phyloP scores from a whole-genome alignment of 129 eudicot species.

The Saposhnikovia divaricata region DNA sequence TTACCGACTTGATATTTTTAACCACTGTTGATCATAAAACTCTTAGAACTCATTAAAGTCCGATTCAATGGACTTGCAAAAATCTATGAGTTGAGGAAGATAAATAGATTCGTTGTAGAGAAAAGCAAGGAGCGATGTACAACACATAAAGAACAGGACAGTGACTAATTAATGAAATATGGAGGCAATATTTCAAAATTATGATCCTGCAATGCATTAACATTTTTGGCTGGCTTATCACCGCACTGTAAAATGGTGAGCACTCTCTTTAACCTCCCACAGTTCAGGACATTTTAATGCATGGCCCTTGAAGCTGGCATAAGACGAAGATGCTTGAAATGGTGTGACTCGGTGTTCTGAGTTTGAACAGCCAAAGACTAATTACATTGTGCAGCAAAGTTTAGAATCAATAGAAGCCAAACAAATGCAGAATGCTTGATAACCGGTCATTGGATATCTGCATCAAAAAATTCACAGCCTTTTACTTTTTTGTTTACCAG shows the following conservation, averaged over 20 bases:
- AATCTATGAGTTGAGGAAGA: too few species aligned
- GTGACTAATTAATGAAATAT: background rate
- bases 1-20: too few species aligned
- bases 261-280: background rate
- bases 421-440: conserved; percentile 93
- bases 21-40: too few species aligned
- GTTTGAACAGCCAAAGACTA: conserved; percentile 1
- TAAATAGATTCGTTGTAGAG: too few species aligned
- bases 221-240: background rate
- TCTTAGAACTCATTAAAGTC: too few species aligned
- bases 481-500: background rate
- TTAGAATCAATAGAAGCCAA: conserved; percentile 94
- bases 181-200: background rate
- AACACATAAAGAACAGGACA: too few species aligned
- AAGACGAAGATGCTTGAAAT: background rate
- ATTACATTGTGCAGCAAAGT: conserved; percentile 81
- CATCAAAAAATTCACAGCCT: background rate
- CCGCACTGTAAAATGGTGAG: background rate
- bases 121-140: too few species aligned
- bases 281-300: background rate
- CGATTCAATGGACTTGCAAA: too few species aligned
- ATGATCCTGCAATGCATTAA: background rate
- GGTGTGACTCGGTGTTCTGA: background rate
- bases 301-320: background rate
- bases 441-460: conserved; percentile 94